A percentile compares a stretch with the other conserved stretches of the same genome.
Evolutionary conservation across 192 early-diverging fungal genomes (phyloP).

Genomic region (Entomortierella chlamydospora): DNA sequence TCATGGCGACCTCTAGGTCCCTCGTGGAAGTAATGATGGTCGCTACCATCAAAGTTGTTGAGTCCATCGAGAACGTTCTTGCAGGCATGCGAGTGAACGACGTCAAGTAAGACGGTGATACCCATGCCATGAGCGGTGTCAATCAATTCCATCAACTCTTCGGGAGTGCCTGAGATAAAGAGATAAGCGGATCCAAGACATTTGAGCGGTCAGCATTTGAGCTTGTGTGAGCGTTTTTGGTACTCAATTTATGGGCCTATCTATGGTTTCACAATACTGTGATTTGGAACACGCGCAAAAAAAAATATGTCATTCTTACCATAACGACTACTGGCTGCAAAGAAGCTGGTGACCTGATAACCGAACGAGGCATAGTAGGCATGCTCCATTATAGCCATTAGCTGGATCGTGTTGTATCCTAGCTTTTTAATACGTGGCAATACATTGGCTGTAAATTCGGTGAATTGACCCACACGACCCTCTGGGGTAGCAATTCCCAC

Average conservation of each 20-base stretch:
- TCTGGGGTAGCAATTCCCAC: constrained; percentile 95
- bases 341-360: constrained; percentile 98
- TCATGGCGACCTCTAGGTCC: constrained; percentile 88
- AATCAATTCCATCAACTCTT: constrained; percentile 91
- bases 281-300: not conserved
- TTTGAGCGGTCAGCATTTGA: not conserved
- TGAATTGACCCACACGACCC: constrained; percentile 83
- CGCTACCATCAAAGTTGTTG: constrained; percentile 95
- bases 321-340: constrained; percentile 91
- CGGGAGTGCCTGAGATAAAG: constrained; percentile 72
- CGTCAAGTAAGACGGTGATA: constrained; percentile 88
- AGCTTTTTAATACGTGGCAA: constrained; percentile 88
- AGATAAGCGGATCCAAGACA: too few relatives aligned
- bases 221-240: too few relatives aligned
- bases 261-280: too few relatives aligned
- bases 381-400: constrained; percentile 98
- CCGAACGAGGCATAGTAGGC: constrained; percentile 99
- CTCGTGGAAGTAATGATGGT: constrained; percentile 97
- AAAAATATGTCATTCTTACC: constrained; percentile 53
- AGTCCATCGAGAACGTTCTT: constrained; percentile 96
- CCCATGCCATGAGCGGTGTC: constrained; percentile 93
- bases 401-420: constrained; percentile 85
- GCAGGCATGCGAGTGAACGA: constrained; percentile 96
- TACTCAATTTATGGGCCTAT: too few relatives aligned
- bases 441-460: constrained; percentile 88